These are phyloP conservation scores for Schwanniomyces pseudopolymorphus DNA, from an alignment of 805 yeast genomes.

Conservation along the genomic window DNA sequence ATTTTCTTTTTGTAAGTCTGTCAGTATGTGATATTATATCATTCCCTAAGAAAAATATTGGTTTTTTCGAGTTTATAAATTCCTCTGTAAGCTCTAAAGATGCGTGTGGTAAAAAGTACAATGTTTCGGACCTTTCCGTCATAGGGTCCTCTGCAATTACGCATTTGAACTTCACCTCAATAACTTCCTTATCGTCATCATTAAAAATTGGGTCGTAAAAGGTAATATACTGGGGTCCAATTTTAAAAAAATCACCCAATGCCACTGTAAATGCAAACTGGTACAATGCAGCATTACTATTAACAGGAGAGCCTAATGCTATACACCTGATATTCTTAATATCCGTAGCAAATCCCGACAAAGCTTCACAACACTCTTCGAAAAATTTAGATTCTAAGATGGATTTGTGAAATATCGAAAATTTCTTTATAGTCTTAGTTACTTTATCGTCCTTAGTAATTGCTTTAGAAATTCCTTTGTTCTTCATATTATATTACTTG, in stretches of 20 bases:
- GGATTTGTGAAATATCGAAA: conserved; percentile 1
- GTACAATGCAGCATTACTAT: conserved; percentile 58
- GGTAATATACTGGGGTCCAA: conserved; percentile 31
- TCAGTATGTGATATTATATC: conserved; percentile 55
- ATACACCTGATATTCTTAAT: conserved; percentile 53
- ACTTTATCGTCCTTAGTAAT: not conserved
- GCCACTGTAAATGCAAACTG: conserved; percentile 62
- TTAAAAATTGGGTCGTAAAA: conserved; percentile 67
- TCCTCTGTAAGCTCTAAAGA: conserved; percentile 54
- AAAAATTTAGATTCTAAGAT: conserved; percentile 24
- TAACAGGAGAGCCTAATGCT: conserved; percentile 68
- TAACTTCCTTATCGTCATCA: conserved; percentile 38
- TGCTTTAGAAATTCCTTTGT: not conserved
- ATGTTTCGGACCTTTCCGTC: conserved; percentile 14
- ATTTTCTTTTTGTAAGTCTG: conserved; percentile 42
- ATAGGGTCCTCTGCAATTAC: conserved; percentile 16
- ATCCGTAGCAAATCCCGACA: not conserved
- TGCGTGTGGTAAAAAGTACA: conserved; percentile 77
- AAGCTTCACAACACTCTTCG: conserved; percentile 7
- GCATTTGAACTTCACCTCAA: conserved; percentile 14
- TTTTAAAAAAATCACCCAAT: conserved; percentile 25
- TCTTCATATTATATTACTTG: not conserved
- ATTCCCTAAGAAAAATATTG: conserved; percentile 50
- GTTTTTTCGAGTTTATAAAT: conserved; percentile 30
- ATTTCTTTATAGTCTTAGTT: not conserved